phyloP scores from a whole-genome alignment of 306 rosid species.

The Medicago lupulina region DNA sequence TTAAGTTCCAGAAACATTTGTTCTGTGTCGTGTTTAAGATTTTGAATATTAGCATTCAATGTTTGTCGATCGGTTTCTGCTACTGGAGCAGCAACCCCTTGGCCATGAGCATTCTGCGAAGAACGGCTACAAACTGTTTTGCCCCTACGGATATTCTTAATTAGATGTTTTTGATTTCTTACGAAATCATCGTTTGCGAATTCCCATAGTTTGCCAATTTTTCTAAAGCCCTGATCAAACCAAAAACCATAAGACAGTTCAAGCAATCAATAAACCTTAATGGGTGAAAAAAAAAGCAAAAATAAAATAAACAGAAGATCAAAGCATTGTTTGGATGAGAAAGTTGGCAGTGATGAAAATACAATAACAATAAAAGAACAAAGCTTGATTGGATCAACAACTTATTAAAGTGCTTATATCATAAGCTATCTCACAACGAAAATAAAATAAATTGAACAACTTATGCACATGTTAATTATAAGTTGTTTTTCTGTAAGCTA shows the following conservation, averaged over 20 bases:
- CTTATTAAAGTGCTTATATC: neutral
- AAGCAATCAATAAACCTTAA: slow-evolving; percentile 29
- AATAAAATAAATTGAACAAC: too few relatives aligned
- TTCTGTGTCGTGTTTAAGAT: slow-evolving; percentile 60
- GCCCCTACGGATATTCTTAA: slow-evolving; percentile 83
- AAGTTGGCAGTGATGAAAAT: too few relatives aligned
- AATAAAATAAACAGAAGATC: neutral
- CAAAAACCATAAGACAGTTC: slow-evolving; percentile 24
- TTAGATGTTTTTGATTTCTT: slow-evolving; percentile 71
- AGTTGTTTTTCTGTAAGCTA: neutral
- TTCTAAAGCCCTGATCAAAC: slow-evolving; percentile 76
- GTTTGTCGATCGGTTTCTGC: slow-evolving; percentile 62
- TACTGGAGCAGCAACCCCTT: slow-evolving; percentile 45
- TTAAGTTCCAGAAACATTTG: slow-evolving; percentile 55
- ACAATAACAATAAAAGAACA: too few relatives aligned
- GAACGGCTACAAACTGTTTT: slow-evolving; percentile 95
- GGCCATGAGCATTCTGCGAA: slow-evolving; percentile 62
- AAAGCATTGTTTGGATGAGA: neutral
- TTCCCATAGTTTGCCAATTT: slow-evolving; percentile 88
- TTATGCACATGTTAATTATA: too few relatives aligned
- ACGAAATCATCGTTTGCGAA: slow-evolving; percentile 82
- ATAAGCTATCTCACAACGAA: neutral
- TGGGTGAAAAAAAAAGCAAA: neutral
- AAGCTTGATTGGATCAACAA: too few relatives aligned
- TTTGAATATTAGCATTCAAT: slow-evolving; percentile 62